Percentiles rank a stretch among this genome's conserved stretches.
Evolutionary conservation across 2,329 filamentous ascomycete genomes (phyloP).

Genomic region (Thelonectria blattea): DNA sequence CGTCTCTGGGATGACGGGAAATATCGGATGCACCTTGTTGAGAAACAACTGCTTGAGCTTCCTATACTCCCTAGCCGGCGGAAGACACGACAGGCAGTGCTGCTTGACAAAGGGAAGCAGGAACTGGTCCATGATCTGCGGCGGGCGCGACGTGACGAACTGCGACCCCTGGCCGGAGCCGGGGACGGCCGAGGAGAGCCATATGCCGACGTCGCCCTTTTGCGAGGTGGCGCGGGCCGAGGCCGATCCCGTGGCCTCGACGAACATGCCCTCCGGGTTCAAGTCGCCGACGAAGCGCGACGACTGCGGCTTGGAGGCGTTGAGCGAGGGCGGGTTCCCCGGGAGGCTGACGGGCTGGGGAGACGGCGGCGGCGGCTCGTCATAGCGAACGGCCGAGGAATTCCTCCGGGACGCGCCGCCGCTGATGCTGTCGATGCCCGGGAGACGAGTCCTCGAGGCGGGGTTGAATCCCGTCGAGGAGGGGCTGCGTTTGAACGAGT

Average conservation of each 20-base stretch:
- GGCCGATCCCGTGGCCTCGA: slow-evolving; percentile 55
- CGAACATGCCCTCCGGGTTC: slow-evolving; percentile 65
- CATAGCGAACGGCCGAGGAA: slow-evolving; percentile 22
- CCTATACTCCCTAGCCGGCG: slow-evolving; percentile 53
- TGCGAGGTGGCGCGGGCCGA: slow-evolving; percentile 47
- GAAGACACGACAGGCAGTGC: slow-evolving; percentile 55
- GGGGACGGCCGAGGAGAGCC: slow-evolving; percentile 49
- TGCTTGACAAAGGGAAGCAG: slow-evolving; percentile 51
- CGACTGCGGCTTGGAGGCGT: slow-evolving; percentile 36
- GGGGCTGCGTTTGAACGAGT: slow-evolving; percentile 27
- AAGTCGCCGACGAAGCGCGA: slow-evolving; percentile 64
- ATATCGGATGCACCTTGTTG: slow-evolving; percentile 60
- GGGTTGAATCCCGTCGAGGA: slow-evolving; percentile 10
- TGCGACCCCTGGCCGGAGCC: slow-evolving; percentile 41
- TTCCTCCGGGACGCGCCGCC: slow-evolving; percentile 17
- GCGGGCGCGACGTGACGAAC: slow-evolving; percentile 47
- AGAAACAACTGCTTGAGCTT: slow-evolving; percentile 54
- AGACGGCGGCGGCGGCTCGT: slow-evolving; percentile 8
- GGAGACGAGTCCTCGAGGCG: slow-evolving; percentile 14
- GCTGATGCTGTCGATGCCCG: slow-evolving; percentile 4
- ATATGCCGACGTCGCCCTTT: slow-evolving; percentile 62
- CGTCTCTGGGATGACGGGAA: slow-evolving; percentile 55
- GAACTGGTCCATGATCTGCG: slow-evolving; percentile 48
- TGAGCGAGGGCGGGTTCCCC: slow-evolving; percentile 28
- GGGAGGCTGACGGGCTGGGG: slow-evolving; percentile 14